Evolutionary conservation across 805 yeast genomes (phyloP).

Genomic region (Yamadazyma laniorum): DNA sequence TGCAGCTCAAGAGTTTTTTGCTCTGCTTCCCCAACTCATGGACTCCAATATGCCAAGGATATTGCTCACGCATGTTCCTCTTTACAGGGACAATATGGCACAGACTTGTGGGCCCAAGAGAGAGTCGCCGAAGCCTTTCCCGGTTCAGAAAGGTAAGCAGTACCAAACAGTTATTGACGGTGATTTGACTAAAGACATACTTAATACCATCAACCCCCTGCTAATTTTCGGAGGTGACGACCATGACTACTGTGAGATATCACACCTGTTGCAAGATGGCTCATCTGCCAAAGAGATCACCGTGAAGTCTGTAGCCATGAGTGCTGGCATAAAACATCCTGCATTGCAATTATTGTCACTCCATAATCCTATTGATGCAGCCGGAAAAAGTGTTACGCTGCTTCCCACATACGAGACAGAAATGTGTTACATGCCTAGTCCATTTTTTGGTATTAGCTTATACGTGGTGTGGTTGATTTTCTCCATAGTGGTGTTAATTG

Average conservation of each 20-base stretch:
- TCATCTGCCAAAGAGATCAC: conserved; percentile 31
- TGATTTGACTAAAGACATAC: conserved; percentile 54
- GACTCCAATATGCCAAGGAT: conserved; percentile 54
- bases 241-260: conserved; percentile 88
- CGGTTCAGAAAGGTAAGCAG: conserved; percentile 72
- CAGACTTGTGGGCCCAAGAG: conserved; percentile 75
- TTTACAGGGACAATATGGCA: conserved; percentile 62
- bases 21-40: conserved; percentile 23
- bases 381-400: conserved; percentile 1
- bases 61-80: conserved; percentile 83
- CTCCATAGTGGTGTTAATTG: conserved; percentile 14
- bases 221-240: conserved; percentile 89
- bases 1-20: conserved; percentile 57
- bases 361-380: conserved; percentile 39
- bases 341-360: conserved; percentile 40
- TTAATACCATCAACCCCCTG: conserved; percentile 60
- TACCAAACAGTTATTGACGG: conserved; percentile 80
- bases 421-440: conserved; percentile 58
- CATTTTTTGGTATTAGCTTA: conserved; percentile 43
- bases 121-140: conserved; percentile 65
- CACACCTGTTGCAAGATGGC: conserved; percentile 40
- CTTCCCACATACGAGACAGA: conserved; percentile 34
- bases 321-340: conserved; percentile 40
- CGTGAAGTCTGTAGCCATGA: conserved; percentile 40
- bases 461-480: conserved; percentile 26